Evolutionary conservation across 2,329 filamentous ascomycete species (phyloP).

Genomic region (Bipolaris zeicola): DNA sequence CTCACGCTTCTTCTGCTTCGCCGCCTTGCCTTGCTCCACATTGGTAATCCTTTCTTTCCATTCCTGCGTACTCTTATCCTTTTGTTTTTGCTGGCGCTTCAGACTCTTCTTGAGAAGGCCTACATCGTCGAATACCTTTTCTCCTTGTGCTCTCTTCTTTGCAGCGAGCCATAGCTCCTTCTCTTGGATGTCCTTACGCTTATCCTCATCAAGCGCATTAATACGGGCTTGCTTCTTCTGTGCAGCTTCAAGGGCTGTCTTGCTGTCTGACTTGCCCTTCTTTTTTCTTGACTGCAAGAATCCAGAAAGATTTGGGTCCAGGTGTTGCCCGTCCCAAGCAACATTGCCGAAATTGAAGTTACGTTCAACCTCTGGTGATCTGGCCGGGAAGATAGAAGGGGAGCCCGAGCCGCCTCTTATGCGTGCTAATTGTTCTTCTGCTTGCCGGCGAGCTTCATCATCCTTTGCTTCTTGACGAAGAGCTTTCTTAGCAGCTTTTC

Average conservation of each 20-base stretch:
- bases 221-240: constrained; percentile 86
- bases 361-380: constrained; percentile 57
- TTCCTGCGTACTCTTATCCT: constrained; percentile 89
- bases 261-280: constrained; percentile 83
- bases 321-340: constrained; percentile 85
- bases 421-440: constrained; percentile 61
- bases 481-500: constrained; percentile 88
- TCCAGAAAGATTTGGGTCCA: constrained; percentile 71
- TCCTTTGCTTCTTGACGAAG: constrained; percentile 76
- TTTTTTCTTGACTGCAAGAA: constrained; percentile 72
- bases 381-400: constrained; percentile 57
- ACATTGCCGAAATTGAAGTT: constrained; percentile 90
- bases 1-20: constrained; percentile 57
- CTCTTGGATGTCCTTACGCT: constrained; percentile 84
- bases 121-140: constrained; percentile 86
- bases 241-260: constrained; percentile 81
- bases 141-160: constrained; percentile 84
- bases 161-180: constrained; percentile 95
- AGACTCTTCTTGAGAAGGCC: constrained; percentile 84
- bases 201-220: constrained; percentile 74
- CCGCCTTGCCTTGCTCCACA: constrained; percentile 55
- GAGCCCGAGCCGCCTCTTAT: constrained; percentile 65
- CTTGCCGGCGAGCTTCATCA: constrained; percentile 71
- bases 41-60: constrained; percentile 63
- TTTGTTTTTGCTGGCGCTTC: constrained; percentile 87